These are phyloP conservation scores for Pontederia paniculata DNA, from an alignment of 176 grass and related monocot genomes.

Conservation along the genomic window DNA sequence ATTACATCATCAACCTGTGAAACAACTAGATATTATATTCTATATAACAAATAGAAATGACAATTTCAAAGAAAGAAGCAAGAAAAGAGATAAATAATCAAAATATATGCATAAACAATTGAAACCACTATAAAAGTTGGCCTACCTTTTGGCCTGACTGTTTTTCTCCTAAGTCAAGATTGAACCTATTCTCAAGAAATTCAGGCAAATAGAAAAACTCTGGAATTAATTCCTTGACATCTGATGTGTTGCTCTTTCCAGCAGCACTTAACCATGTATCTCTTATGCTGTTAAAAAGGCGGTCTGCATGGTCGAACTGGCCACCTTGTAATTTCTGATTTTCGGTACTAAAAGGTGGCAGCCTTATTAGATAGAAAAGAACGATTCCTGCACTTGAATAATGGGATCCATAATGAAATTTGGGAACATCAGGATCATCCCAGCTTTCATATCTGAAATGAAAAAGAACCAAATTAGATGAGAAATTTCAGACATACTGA, in stretches of 20 bases:
- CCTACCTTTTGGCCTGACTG: conserved; percentile 88
- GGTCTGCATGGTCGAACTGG: conserved; percentile 93
- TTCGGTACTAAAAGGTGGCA: conserved; percentile 82
- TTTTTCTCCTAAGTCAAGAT: conserved; percentile 90
- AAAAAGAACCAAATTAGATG: not conserved
- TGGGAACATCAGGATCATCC: conserved; percentile 99
- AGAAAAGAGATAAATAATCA: no score
- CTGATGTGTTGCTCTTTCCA: conserved; percentile 97
- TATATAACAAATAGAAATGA: no score
- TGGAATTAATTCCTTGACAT: conserved; percentile 99
- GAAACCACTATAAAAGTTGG: not conserved
- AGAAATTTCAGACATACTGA: not conserved
- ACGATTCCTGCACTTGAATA: conserved; percentile 99
- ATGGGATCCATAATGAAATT: conserved; percentile 98
- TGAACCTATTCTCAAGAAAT: conserved; percentile 89
- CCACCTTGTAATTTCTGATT: conserved; percentile 97
- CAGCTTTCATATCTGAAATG: conserved; percentile 85
- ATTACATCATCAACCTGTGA: conserved; percentile 81
- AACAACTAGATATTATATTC: not conserved
- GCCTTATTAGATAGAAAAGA: conserved; percentile 92
- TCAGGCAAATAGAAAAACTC: conserved; percentile 99
- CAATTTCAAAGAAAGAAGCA: no score
- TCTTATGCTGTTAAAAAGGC: conserved; percentile 80
- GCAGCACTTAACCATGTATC: conserved; percentile 93
- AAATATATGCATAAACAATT: not conserved